These are phyloP conservation scores for Boletus barrowsii DNA, from an alignment of 768 basidiomycete genomes.

Conservation along the genomic window DNA sequence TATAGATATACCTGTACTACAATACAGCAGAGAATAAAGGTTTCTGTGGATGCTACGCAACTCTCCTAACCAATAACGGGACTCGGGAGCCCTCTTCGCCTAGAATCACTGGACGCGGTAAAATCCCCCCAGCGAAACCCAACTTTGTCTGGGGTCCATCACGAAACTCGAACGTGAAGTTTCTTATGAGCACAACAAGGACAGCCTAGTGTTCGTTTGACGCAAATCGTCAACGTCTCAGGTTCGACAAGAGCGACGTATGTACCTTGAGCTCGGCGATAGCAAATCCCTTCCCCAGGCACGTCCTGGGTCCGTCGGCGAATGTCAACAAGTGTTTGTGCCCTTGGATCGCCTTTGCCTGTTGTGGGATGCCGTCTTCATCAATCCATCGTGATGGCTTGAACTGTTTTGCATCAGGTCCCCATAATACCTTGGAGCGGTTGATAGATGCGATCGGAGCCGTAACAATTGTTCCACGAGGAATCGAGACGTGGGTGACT, in stretches of 20 bases:
- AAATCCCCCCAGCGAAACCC: slow-evolving; percentile 23
- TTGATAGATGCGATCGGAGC: slow-evolving; percentile 49
- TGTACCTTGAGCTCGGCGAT: slow-evolving; percentile 12
- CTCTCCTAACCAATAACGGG: slow-evolving; percentile 7
- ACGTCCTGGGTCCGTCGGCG: slow-evolving; percentile 28
- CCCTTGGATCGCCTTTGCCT: slow-evolving; percentile 35
- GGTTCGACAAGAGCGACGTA: not conserved
- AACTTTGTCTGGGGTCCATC: slow-evolving; percentile 38
- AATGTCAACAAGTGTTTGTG: slow-evolving; percentile 29
- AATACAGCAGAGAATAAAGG: too few relatives aligned
- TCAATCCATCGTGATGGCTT: slow-evolving; percentile 61
- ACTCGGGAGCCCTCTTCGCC: slow-evolving; percentile 15
- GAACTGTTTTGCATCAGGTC: slow-evolving; percentile 54
- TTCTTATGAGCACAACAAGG: too few relatives aligned
- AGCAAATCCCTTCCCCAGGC: slow-evolving; percentile 29
- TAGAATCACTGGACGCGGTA: slow-evolving; percentile 36
- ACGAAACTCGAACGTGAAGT: not conserved
- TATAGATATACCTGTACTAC: not conserved
- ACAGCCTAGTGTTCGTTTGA: not conserved
- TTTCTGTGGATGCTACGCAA: not conserved
- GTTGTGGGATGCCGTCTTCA: slow-evolving; percentile 23
- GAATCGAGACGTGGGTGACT: slow-evolving; percentile 40
- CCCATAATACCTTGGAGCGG: slow-evolving; percentile 55
- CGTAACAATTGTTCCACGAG: slow-evolving; percentile 46
- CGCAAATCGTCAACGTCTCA: not conserved